Conservation (phyloP, 352 stramenopile genomes). For the Poterioochromonas sp. region DNA sequence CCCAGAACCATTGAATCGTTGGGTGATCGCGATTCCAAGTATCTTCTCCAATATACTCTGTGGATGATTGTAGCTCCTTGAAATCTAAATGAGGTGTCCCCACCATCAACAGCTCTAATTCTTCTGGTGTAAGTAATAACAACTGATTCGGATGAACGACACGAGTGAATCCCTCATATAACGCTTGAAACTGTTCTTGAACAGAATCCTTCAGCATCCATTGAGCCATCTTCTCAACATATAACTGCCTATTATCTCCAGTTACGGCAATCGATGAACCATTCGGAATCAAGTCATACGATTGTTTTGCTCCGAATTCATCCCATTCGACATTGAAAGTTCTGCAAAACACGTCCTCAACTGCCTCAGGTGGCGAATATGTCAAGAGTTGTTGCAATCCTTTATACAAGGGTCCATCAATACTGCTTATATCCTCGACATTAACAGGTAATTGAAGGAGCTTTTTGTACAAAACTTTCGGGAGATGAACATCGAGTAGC, state of each 20-base stretch:
- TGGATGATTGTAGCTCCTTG: slow-evolving; percentile 51
- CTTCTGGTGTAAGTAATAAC: slow-evolving; percentile 77
- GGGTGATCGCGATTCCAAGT: slow-evolving; percentile 47
- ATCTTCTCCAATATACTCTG: slow-evolving; percentile 62
- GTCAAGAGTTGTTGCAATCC: slow-evolving; percentile 60
- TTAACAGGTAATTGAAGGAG: slow-evolving; percentile 50
- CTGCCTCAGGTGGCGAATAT: slow-evolving; percentile 57
- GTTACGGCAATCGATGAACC: slow-evolving; percentile 81
- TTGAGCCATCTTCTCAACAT: slow-evolving; percentile 82
- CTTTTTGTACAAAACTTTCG: slow-evolving; percentile 63
- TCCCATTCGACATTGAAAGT: slow-evolving; percentile 50
- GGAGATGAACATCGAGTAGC: slow-evolving; percentile 66
- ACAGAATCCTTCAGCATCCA: slow-evolving; percentile 84
- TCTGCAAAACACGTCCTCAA: slow-evolving; percentile 67
- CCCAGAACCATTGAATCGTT: slow-evolving; percentile 58
- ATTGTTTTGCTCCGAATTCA: slow-evolving; percentile 38
- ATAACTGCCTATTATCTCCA: slow-evolving; percentile 85
- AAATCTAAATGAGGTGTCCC: slow-evolving; percentile 67
- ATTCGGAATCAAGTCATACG: slow-evolving; percentile 72
- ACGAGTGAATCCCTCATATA: slow-evolving; percentile 78
- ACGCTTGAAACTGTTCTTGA: slow-evolving; percentile 68
- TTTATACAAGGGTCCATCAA: slow-evolving; percentile 55
- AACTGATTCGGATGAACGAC: slow-evolving; percentile 74
- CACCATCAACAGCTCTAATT: slow-evolving; percentile 86
- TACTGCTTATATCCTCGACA: slow-evolving; percentile 56